These are phyloP conservation scores for Rhododendron mucronatum DNA, from an alignment of 148 eudicot genomes.

Conservation along the genomic window DNA sequence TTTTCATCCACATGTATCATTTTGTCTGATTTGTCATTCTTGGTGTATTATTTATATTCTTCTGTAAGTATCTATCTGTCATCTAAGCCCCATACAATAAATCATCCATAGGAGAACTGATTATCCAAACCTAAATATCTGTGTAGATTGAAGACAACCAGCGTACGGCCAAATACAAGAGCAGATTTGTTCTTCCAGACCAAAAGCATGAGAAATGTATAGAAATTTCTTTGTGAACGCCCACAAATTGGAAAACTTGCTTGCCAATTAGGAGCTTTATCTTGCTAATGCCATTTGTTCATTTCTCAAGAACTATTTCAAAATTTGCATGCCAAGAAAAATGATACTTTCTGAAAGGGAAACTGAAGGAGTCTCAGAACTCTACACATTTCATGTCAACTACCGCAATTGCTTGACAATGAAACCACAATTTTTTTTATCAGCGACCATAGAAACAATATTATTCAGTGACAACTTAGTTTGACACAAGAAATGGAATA, in stretches of 20 bases:
- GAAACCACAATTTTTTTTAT: not conserved
- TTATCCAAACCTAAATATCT: not conserved
- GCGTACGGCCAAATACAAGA: not conserved
- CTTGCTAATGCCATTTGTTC: not conserved
- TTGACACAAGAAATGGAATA: too few species aligned
- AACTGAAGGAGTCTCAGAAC: not conserved
- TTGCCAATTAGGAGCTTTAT: not conserved
- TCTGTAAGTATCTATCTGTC: not conserved
- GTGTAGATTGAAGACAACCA: not conserved
- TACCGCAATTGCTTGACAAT: not conserved
- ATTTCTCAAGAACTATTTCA: not conserved
- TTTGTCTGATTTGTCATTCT: not conserved
- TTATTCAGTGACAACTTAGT: not conserved
- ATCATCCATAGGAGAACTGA: not conserved
- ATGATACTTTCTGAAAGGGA: not conserved
- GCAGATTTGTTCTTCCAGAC: not conserved
- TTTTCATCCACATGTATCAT: not conserved
- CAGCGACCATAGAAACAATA: not conserved
- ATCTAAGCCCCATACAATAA: not conserved
- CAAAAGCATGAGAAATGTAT: not conserved
- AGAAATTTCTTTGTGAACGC: not conserved
- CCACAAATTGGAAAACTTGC: not conserved
- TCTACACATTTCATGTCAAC: not conserved
- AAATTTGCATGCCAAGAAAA: not conserved
- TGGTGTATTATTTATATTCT: not conserved